Conservation (phyloP, 495 filamentous ascomycete species). For the Aspergillus saccharolyticus region DNA sequence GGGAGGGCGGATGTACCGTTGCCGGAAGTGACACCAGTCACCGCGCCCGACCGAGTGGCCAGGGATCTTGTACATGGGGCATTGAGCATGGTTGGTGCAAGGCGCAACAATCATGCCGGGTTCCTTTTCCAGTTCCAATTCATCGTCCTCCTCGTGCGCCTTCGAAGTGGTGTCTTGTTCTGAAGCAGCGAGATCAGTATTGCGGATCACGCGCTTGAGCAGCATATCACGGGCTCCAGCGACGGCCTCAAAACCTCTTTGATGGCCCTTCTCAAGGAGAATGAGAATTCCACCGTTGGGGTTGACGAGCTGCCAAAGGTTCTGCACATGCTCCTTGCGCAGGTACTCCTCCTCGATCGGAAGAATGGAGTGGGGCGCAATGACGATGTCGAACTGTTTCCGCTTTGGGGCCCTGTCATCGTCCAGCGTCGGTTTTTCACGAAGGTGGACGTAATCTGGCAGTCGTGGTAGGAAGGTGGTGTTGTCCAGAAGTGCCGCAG, state of each 20-base stretch:
- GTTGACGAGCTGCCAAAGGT: constrained; percentile 81
- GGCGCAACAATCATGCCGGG: constrained; percentile 90
- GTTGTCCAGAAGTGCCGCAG: constrained; percentile 72
- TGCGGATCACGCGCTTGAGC: constrained; percentile 68
- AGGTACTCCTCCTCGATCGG: constrained; percentile 64
- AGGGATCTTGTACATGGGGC: constrained; percentile 76
- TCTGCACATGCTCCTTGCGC: constrained; percentile 72
- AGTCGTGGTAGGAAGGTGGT: constrained; percentile 89
- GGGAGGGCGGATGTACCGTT: constrained; percentile 77
- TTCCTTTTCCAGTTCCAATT: constrained; percentile 48
- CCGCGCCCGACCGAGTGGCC: constrained; percentile 66
- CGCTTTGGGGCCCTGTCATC: constrained; percentile 46
- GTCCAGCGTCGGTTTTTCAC: constrained; percentile 43
- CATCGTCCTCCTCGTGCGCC: neutral
- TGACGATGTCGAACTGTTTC: constrained; percentile 84
- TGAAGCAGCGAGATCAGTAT: constrained; percentile 50
- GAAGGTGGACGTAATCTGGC: constrained; percentile 77
- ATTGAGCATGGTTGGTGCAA: constrained; percentile 84
- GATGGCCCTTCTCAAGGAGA: constrained; percentile 85
- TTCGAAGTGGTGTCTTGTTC: constrained; percentile 17
- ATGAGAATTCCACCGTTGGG: constrained; percentile 84
- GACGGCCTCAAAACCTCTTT: constrained; percentile 87
- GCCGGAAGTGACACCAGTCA: constrained; percentile 87
- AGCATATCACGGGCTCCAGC: constrained; percentile 75
- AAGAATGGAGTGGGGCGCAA: constrained; percentile 80